phyloP scores from a whole-genome alignment of 202 grass and related monocot species.

The Hordeum pubiflorum region DNA sequence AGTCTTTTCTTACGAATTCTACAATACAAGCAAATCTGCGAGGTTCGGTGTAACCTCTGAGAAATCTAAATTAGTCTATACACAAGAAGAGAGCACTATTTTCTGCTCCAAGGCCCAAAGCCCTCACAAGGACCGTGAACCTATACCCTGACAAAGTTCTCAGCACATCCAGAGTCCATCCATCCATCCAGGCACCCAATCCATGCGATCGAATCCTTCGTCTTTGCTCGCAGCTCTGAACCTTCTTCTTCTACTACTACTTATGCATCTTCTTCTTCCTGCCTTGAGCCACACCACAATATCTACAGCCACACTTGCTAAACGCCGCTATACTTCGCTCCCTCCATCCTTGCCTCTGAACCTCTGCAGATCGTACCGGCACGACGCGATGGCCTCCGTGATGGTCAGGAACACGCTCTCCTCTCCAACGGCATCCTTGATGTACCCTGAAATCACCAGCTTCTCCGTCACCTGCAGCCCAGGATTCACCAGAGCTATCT shows the following conservation, averaged over 20 bases:
- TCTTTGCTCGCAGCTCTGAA: background rate
- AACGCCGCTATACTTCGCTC: constrained; percentile 33
- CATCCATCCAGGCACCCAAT: background rate
- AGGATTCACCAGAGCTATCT: constrained; percentile 70
- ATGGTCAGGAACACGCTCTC: constrained; percentile 66
- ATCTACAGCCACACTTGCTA: constrained; percentile 24
- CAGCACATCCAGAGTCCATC: background rate
- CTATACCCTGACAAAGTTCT: background rate
- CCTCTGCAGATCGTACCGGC: constrained; percentile 52
- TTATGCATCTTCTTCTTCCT: background rate
- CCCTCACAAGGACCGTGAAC: constrained; percentile 1
- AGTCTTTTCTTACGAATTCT: background rate
- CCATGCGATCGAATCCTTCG: background rate
- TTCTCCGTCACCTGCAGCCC: constrained; percentile 59
- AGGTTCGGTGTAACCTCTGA: background rate
- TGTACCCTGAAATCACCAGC: constrained; percentile 46
- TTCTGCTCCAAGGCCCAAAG: background rate
- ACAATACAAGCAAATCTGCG: constrained; percentile 23
- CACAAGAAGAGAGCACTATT: constrained; percentile 14
- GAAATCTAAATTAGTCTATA: constrained; percentile 15
- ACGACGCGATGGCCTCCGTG: constrained; percentile 59
- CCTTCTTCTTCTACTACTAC: background rate
- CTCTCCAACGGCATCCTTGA: constrained; percentile 47
- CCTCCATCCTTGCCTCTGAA: constrained; percentile 40
- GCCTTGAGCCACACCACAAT: constrained; percentile 8